Percentiles rank a stretch among this genome's conserved stretches.
phyloP scores from a whole-genome alignment of 1,284 basidiomycete genomes.

The Trametes sp. region DNA sequence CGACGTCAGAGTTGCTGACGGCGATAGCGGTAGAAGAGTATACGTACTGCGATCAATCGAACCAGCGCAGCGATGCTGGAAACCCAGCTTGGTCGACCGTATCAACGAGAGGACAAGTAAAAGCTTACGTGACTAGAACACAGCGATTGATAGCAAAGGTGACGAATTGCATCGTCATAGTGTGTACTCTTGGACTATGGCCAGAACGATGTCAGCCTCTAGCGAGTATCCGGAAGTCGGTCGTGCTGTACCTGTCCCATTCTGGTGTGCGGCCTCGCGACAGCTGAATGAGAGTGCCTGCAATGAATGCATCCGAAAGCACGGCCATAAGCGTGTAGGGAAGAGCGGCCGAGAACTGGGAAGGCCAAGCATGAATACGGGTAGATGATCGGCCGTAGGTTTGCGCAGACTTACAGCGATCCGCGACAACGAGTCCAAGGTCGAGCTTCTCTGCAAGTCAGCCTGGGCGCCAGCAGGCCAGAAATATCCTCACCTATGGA shows the following conservation, averaged over 20 bases:
- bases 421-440: slow-evolving; percentile 21
- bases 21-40: not conserved
- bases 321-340: slow-evolving; percentile 32
- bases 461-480: not conserved
- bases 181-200: slow-evolving; percentile 16
- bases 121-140: slow-evolving; percentile 26
- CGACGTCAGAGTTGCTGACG: not conserved
- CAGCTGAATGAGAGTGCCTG: slow-evolving; percentile 25
- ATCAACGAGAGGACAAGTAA: too few relatives aligned
- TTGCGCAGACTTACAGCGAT: slow-evolving; percentile 16
- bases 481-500: slow-evolving; percentile 15
- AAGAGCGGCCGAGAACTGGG: slow-evolving; percentile 25
- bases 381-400: not conserved
- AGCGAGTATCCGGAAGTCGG: too few relatives aligned
- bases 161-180: slow-evolving; percentile 19
- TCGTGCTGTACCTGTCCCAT: slow-evolving; percentile 10
- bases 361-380: not conserved
- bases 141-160: slow-evolving; percentile 32
- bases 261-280: slow-evolving; percentile 25
- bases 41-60: slow-evolving; percentile 19
- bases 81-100: not conserved
- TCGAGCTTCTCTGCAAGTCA: slow-evolving; percentile 1
- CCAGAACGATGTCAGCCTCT: not conserved
- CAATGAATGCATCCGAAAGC: slow-evolving; percentile 30
- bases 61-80: slow-evolving; percentile 23